A percentile compares a stretch with the other conserved stretches of the same genome.
Conservation (phyloP, 768 basidiomycete genomes). For the Mycena maculata region DNA sequence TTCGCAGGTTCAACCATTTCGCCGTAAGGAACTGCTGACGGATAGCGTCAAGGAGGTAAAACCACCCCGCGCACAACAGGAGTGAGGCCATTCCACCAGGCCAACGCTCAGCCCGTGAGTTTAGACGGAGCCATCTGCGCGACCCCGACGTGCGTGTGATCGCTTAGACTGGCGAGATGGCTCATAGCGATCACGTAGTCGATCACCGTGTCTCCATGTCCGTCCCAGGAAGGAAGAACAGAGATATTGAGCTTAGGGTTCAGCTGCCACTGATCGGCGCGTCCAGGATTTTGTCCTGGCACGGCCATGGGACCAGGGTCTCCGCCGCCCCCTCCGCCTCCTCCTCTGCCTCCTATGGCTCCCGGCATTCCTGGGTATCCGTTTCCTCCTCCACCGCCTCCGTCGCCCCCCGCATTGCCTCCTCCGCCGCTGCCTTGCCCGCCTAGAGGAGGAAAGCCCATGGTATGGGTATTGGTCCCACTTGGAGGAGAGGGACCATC, state of each 20-base stretch:
- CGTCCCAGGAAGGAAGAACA: constrained; percentile 5
- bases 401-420: background rate
- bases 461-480: background rate
- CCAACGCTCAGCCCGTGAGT: background rate
- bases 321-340: background rate
- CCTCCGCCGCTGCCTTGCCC: too few species aligned
- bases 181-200: constrained; percentile 4
- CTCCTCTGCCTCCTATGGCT: background rate
- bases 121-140: constrained; percentile 12
- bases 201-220: background rate
- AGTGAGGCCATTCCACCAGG: constrained; percentile 14
- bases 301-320: too few species aligned
- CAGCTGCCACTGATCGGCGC: constrained; percentile 5
- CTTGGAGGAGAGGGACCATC: background rate
- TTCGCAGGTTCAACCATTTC: background rate
- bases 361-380: too few species aligned
- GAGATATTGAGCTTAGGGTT: constrained; percentile 1
- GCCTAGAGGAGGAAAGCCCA: too few species aligned
- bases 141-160: background rate
- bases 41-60: background rate
- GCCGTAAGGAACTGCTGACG: background rate
- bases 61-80: background rate
- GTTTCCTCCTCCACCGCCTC: too few species aligned
- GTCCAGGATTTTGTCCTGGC: too few species aligned
- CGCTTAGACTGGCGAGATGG: background rate